phyloP scores from a whole-genome alignment of 2,329 filamentous ascomycete genomes.

The Chaetomium strumarium region DNA sequence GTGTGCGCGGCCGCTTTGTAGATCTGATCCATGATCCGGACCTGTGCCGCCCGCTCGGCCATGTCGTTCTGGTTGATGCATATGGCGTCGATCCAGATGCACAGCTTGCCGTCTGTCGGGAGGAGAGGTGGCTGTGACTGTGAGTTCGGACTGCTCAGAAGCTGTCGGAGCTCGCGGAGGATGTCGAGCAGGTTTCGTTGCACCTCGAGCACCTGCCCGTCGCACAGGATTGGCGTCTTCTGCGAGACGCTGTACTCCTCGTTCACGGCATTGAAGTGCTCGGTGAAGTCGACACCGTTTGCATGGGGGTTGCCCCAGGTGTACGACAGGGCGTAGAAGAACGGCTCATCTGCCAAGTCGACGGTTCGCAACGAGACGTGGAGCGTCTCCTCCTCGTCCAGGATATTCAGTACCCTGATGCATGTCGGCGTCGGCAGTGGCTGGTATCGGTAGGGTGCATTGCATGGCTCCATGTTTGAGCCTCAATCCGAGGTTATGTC shows the following conservation, averaged over 20 bases:
- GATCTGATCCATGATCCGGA: constrained; percentile 14
- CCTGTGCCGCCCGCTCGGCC: constrained; percentile 11
- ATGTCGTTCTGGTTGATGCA: constrained; percentile 13
- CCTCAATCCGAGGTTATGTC: too few relatives aligned
- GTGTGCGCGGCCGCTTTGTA: constrained; percentile 8
- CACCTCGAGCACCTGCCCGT: not conserved
- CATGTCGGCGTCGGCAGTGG: constrained; percentile 3
- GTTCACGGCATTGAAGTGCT: constrained; percentile 8
- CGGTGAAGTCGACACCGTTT: constrained; percentile 15
- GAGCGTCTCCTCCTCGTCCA: not conserved
- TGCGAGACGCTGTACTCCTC: not conserved
- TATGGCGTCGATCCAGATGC: constrained; percentile 15
- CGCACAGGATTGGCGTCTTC: constrained; percentile 3
- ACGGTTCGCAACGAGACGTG: not conserved
- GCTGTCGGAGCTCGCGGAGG: not conserved
- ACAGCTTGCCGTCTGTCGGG: not conserved
- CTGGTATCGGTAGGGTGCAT: constrained; percentile 1
- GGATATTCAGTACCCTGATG: constrained; percentile 2
- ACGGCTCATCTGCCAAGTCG: constrained; percentile 9
- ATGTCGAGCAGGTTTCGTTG: constrained; percentile 10
- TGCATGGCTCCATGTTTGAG: not conserved
- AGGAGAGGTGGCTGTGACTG: not conserved
- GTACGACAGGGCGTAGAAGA: constrained; percentile 10
- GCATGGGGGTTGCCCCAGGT: constrained; percentile 14
- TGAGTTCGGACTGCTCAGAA: not conserved